Evolutionary conservation across 352 stramenopile species (phyloP), one percentile per base, ranked within the genome.

Genomic region (Phytopythium chamaehyphon): DNA sequence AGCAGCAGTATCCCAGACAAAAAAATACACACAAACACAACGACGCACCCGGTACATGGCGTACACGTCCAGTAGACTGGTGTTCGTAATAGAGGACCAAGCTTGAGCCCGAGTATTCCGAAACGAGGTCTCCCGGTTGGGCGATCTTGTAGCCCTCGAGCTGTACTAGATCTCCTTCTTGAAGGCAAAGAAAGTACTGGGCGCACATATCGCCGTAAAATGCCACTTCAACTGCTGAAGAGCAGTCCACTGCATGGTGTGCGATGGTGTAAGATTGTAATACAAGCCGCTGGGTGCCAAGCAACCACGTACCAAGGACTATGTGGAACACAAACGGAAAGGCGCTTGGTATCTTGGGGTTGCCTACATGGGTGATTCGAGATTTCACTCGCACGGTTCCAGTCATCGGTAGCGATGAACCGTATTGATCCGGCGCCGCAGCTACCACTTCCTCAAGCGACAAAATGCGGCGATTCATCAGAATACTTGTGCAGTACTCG

Each of bases 321-420:
- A 76, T 68, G 22, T 86, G 75, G 42, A 90, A 90, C 26, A 69
- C 68, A 51, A 88, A 90, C 22, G 79, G 76, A 40, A 90, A 82
- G 4, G 64, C 59, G 48, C 86, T 84, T 2, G 57, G 14, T 0
- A 76, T 47, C 15, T 52, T 49, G 2, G 75, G 62, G 15, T 76
- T 61, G 1, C 72, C 76, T 10, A 84, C 28, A 24, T 88, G 75
- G 12, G 61, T 71, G 19, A 84, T 50, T 35, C 56, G 61, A 1
- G 79, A 90, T 52, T 88, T 88, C 40, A 83, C 71, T 0, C 67
- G 67, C 28, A 90, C 68, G 3, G 69, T 59, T 1, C 79, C 79
- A 16, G 74, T 37, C 56, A 90, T 78, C 3, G 70, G 70, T 15
- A 33, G 9, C 28, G 28, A 33, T 33, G 28, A 33, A 9, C 9